These are phyloP conservation scores for Malus sieversii DNA, from an alignment of 306 rosid species.

Conservation along the genomic window DNA sequence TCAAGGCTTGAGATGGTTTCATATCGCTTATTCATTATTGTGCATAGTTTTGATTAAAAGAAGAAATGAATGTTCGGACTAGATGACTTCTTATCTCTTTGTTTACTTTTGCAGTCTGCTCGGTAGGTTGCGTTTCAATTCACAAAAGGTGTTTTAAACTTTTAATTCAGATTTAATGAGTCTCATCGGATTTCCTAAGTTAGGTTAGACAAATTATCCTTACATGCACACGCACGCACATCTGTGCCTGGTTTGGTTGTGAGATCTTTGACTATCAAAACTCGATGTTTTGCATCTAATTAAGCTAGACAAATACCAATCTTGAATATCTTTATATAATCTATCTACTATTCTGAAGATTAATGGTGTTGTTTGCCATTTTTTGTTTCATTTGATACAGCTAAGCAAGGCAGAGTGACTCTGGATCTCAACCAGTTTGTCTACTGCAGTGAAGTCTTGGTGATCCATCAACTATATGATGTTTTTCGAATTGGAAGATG, in stretches of 20 bases:
- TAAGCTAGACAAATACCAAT: not conserved
- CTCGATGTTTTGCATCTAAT: not conserved
- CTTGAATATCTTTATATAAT: not conserved
- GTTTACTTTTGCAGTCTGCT: constrained; percentile 77
- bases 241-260: not conserved
- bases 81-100: constrained; percentile 78
- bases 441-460: constrained; percentile 48
- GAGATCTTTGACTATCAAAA: not conserved
- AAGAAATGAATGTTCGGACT: constrained; percentile 70
- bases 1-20: constrained; percentile 2
- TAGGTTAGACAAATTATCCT: not conserved
- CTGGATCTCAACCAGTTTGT: constrained; percentile 92
- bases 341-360: not conserved
- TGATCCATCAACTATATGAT: no score
- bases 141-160: not conserved
- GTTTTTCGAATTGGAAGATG: not conserved
- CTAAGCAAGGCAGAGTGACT: constrained; percentile 84
- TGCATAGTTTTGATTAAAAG: constrained; percentile 86
- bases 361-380: constrained; percentile 1
- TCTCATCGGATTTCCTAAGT: not conserved
- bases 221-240: not conserved
- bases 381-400: constrained; percentile 65
- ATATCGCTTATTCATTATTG: constrained; percentile 18
- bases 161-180: not conserved
- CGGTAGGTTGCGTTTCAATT: constrained; percentile 35